Conservation (phyloP, 2,329 filamentous ascomycete genomes). For the Venturia asperata region DNA sequence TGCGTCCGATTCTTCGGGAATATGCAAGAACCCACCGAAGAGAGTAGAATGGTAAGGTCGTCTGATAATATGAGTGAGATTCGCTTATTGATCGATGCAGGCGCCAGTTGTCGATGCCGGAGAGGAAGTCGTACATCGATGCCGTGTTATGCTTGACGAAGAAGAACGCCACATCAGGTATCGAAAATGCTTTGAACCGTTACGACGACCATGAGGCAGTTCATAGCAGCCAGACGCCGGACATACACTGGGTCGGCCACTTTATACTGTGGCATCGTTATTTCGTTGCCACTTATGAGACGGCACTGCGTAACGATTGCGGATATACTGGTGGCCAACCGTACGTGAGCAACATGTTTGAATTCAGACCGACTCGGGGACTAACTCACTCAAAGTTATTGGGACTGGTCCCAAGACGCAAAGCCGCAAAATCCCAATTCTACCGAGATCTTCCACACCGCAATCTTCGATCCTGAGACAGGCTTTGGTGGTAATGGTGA, state of each 20-base stretch:
- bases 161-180: slow-evolving; percentile 22
- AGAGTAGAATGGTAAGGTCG: neutral
- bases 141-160: slow-evolving; percentile 17
- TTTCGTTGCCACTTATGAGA: slow-evolving; percentile 30
- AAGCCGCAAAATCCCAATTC: slow-evolving; percentile 22
- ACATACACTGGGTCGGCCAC: slow-evolving; percentile 16
- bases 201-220: slow-evolving; percentile 30
- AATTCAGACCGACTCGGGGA: neutral
- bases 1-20: neutral
- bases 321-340: slow-evolving; percentile 28
- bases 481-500: slow-evolving; percentile 19
- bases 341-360: slow-evolving; percentile 17
- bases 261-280: slow-evolving; percentile 34
- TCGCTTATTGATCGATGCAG: slow-evolving; percentile 19
- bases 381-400: slow-evolving; percentile 22
- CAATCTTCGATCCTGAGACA: slow-evolving; percentile 24
- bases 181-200: slow-evolving; percentile 20
- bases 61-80: neutral
- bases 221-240: slow-evolving; percentile 4
- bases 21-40: neutral
- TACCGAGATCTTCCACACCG: slow-evolving; percentile 8
- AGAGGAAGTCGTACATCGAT: slow-evolving; percentile 16
- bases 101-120: neutral
- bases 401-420: slow-evolving; percentile 27
- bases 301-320: slow-evolving; percentile 31